phyloP scores from a whole-genome alignment of 225 moss, liverwort and hornwort species.

The Polytrichum commune region DNA sequence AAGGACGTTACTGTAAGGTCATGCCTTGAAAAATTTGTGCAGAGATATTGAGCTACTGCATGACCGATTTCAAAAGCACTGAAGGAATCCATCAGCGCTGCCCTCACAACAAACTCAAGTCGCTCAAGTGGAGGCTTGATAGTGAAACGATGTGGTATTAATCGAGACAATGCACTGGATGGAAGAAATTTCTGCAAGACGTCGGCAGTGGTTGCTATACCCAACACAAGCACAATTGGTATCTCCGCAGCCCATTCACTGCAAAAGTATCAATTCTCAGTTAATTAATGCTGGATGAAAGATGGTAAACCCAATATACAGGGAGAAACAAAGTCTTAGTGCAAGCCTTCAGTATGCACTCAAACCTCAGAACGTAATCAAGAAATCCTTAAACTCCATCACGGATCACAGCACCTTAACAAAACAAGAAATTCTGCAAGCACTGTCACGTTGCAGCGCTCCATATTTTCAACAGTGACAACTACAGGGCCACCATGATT shows the following conservation, averaged over 20 bases:
- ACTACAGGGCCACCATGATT: slow-evolving; percentile 71
- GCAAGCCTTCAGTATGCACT: no score
- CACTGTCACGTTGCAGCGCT: slow-evolving; percentile 69
- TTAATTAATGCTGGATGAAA: not conserved
- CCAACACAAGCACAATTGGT: slow-evolving; percentile 83
- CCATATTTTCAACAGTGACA: slow-evolving; percentile 74
- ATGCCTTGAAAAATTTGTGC: slow-evolving; percentile 61
- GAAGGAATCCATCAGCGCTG: slow-evolving; percentile 74
- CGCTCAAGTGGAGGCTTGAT: slow-evolving; percentile 70
- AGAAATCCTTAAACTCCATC: no score
- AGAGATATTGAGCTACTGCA: slow-evolving; percentile 60
- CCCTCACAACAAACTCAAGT: slow-evolving; percentile 68
- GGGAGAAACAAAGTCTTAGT: not conserved
- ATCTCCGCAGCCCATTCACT: slow-evolving; percentile 88
- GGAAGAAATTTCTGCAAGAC: slow-evolving; percentile 71
- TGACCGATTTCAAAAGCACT: slow-evolving; percentile 79
- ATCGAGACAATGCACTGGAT: slow-evolving; percentile 60
- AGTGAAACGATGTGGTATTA: slow-evolving; percentile 71
- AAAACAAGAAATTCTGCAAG: slow-evolving; percentile 71
- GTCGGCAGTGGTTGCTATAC: slow-evolving; percentile 75
- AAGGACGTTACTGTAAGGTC: slow-evolving; percentile 87
- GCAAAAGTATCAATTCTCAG: slow-evolving; percentile 23
- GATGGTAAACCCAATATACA: not conserved
- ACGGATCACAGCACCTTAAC: slow-evolving; percentile 53
- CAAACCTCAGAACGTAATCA: no score